phyloP scores from a whole-genome alignment of 176 grass and related monocot species.

The Triticum turgidum region DNA sequence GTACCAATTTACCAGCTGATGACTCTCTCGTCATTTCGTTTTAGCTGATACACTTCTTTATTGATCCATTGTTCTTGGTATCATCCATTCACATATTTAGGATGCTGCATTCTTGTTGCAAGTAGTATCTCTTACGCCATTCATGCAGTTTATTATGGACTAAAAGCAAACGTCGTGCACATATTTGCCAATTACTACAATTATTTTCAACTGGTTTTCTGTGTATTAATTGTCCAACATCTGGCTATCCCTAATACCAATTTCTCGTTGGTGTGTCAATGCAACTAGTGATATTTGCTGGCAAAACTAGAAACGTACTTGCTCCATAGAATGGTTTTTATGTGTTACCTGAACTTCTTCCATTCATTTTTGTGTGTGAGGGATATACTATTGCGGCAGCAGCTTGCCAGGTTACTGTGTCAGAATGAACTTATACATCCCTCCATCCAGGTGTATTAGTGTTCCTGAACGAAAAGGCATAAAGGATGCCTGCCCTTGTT shows the following conservation, averaged over 20 bases:
- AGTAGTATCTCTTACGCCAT: not conserved
- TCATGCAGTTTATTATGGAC: not conserved
- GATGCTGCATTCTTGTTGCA: not conserved
- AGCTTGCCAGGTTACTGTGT: not conserved
- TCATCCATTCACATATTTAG: not conserved
- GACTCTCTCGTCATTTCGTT: not conserved
- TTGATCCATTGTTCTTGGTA: not conserved
- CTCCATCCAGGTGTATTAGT: not conserved
- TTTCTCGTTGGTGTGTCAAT: not conserved
- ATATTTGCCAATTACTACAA: not conserved
- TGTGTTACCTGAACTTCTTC: not conserved
- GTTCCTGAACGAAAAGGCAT: not conserved
- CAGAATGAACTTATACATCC: not conserved
- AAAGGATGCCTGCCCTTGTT: not conserved
- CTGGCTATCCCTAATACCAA: not conserved
- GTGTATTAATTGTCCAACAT: not conserved
- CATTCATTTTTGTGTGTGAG: not conserved
- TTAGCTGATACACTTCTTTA: not conserved
- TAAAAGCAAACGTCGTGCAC: not conserved
- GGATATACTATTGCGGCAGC: not conserved
- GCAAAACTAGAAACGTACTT: not conserved
- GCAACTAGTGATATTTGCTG: not conserved
- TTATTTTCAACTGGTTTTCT: not conserved
- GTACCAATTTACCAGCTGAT: not conserved
- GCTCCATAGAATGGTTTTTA: not conserved